Conservation (phyloP, 2,329 filamentous ascomycete species). For the Exophiala oligosperma region DNA sequence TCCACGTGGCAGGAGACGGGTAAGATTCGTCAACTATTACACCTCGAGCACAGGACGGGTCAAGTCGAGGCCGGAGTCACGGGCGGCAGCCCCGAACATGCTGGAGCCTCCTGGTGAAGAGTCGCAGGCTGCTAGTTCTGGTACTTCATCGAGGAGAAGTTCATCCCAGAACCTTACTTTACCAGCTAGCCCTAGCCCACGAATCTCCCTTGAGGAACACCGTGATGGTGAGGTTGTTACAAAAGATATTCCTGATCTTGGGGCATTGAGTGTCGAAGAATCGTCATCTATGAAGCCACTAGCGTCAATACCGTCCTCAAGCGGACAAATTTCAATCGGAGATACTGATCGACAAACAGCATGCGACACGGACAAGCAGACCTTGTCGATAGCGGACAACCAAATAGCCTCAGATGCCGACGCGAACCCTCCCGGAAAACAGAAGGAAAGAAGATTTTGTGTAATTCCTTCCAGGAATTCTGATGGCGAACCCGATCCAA, state of each 20-base stretch:
- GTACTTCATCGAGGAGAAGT: slow-evolving; percentile 1
- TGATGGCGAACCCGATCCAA: slow-evolving; percentile 61
- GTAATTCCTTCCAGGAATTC: slow-evolving; percentile 63
- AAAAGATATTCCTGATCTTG: slow-evolving; percentile 20
- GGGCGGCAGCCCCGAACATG: neutral
- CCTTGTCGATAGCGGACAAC: slow-evolving; percentile 8
- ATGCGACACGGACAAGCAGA: slow-evolving; percentile 8
- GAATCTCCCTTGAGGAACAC: slow-evolving; percentile 50
- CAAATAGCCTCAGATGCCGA: slow-evolving; percentile 22
- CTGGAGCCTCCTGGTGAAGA: slow-evolving; percentile 7
- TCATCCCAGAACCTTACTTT: slow-evolving; percentile 9
- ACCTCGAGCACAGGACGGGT: slow-evolving; percentile 76
- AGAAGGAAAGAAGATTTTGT: slow-evolving; percentile 75
- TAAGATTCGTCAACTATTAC: slow-evolving; percentile 88
- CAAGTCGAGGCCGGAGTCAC: slow-evolving; percentile 45
- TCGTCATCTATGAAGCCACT: too few species aligned
- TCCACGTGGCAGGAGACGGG: slow-evolving; percentile 41
- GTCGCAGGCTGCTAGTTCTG: neutral
- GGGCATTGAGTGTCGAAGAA: too few species aligned
- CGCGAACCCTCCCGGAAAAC: slow-evolving; percentile 36
- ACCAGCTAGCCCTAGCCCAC: slow-evolving; percentile 35
- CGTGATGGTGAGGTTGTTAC: slow-evolving; percentile 37
- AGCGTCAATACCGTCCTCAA: neutral
- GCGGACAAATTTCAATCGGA: too few species aligned
- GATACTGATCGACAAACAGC: too few species aligned